Percentiles rank a stretch among this genome's conserved stretches.
phyloP scores from a whole-genome alignment of 306 rosid genomes.

The Mimosa bimucronata region DNA sequence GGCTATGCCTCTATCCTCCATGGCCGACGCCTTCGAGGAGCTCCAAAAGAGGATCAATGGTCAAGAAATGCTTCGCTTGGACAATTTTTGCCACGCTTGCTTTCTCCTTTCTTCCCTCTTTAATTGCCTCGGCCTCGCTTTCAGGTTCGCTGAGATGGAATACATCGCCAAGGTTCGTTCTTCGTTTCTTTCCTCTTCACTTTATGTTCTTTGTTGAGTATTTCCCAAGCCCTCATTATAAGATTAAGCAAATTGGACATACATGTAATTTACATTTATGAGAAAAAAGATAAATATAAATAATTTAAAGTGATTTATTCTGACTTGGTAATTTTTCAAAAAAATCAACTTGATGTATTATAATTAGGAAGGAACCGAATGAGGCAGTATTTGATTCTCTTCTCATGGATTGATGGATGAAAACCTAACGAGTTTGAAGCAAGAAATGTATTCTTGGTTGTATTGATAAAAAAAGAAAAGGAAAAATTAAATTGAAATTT shows the following conservation, averaged over 20 bases:
- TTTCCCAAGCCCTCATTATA: too few species aligned
- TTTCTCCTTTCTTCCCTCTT: conserved; percentile 76
- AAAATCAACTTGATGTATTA: too few species aligned
- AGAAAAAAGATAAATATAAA: too few species aligned
- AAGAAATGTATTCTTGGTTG: neutral
- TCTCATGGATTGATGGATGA: neutral
- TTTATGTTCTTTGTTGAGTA: too few species aligned
- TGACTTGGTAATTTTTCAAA: too few species aligned
- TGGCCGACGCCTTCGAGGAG: conserved; percentile 78
- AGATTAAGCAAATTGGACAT: too few species aligned
- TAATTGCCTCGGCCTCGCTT: conserved; percentile 82
- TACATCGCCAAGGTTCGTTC: conserved; percentile 76
- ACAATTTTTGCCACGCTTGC: conserved; percentile 64
- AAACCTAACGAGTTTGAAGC: neutral
- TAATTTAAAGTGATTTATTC: too few species aligned
- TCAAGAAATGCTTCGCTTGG: conserved; percentile 46
- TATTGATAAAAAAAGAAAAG: neutral
- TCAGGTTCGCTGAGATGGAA: conserved; percentile 94
- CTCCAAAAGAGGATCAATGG: conserved; percentile 38
- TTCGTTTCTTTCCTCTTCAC: neutral
- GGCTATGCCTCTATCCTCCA: conserved; percentile 61
- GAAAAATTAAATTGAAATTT: neutral
- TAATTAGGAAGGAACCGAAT: too few species aligned
- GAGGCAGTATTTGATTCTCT: neutral
- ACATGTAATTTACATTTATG: too few species aligned